phyloP scores from a whole-genome alignment of 306 rosid species.

The Dalbergia cochinchinensis region DNA sequence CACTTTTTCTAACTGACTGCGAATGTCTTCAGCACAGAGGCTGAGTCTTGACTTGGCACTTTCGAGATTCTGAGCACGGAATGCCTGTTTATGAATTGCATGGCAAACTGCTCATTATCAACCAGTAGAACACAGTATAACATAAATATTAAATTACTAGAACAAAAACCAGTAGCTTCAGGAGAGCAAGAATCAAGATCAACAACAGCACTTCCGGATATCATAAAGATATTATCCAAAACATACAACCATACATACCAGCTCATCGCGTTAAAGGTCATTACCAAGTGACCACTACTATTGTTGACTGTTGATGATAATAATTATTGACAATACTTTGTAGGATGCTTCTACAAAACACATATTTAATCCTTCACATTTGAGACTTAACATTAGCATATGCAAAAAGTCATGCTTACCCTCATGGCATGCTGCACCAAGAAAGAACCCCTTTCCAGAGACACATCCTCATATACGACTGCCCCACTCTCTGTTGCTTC shows the following conservation, averaged over 20 bases:
- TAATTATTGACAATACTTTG: not conserved
- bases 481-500: constrained; percentile 61
- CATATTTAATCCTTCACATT: constrained; percentile 36
- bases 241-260: constrained; percentile 27
- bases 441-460: constrained; percentile 97
- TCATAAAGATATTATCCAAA: constrained; percentile 10
- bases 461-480: constrained; percentile 88
- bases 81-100: constrained; percentile 69
- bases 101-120: constrained; percentile 41
- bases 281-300: constrained; percentile 8
- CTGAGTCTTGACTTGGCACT: constrained; percentile 96
- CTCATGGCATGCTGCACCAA: constrained; percentile 99
- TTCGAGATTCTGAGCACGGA: constrained; percentile 88
- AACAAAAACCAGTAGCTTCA: constrained; percentile 20
- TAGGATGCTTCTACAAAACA: constrained; percentile 7
- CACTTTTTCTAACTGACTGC: constrained; percentile 74
- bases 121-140: constrained; percentile 18
- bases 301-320: not conserved
- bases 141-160: not conserved
- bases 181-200: constrained; percentile 25
- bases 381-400: constrained; percentile 13
- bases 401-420: constrained; percentile 57
- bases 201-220: constrained; percentile 3
- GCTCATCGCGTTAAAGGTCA: constrained; percentile 19
- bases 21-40: constrained; percentile 82